These are phyloP conservation scores for Chlorophyllum brunneum DNA, from an alignment of 768 basidiomycete species.

Conservation along the genomic window DNA sequence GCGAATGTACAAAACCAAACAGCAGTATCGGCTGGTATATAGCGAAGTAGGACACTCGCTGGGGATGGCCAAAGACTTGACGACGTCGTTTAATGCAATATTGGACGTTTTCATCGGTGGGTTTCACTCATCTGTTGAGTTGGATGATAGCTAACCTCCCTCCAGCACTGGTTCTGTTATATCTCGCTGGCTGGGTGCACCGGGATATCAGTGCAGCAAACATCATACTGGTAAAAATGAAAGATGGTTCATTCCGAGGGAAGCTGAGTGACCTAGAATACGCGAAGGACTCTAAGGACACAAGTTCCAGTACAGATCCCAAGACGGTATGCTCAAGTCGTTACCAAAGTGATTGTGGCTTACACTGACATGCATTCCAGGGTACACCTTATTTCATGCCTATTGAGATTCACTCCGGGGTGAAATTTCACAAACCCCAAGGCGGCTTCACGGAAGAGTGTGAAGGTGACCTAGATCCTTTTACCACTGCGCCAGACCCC, in stretches of 20 bases:
- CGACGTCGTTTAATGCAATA: background rate
- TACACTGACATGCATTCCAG: background rate
- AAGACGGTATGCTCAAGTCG: slow-evolving; percentile 1
- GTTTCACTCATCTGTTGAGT: background rate
- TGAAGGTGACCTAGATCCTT: background rate
- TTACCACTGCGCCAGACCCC: no score
- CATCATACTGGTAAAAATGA: slow-evolving; percentile 1
- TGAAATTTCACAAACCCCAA: background rate
- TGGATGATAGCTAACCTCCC: background rate
- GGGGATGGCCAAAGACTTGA: slow-evolving; percentile 26
- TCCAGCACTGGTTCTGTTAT: no score
- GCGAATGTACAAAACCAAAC: background rate
- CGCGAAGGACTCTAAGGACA: background rate
- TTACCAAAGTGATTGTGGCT: background rate
- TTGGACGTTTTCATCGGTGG: background rate
- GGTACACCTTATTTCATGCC: slow-evolving; percentile 15
- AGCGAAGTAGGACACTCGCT: background rate
- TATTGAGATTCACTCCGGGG: slow-evolving; percentile 4
- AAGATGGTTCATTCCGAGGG: background rate
- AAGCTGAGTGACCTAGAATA: slow-evolving; percentile 13
- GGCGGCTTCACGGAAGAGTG: background rate
- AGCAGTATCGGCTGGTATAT: slow-evolving; percentile 2
- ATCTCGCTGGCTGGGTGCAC: slow-evolving; percentile 7
- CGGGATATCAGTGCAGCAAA: slow-evolving; percentile 11
- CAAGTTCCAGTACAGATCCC: background rate